A percentile compares a stretch with the other conserved stretches of the same genome.
Conservation (phyloP, 768 basidiomycete genomes). For the Agrocybe pediades region DNA sequence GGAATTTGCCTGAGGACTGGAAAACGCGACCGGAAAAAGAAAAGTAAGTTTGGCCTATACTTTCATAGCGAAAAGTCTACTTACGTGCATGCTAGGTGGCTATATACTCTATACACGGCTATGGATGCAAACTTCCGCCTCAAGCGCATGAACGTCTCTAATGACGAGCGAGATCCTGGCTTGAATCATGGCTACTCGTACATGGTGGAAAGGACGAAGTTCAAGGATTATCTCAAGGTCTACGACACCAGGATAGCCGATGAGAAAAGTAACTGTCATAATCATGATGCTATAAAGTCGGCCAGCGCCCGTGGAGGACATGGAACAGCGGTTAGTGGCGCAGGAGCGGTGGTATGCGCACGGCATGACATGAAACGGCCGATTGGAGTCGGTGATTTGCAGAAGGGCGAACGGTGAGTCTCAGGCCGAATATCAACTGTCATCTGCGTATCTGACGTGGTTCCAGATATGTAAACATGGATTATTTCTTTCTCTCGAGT, state of each 20-base stretch:
- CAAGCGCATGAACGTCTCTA: constrained; percentile 25
- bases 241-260: constrained; percentile 17
- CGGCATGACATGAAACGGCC: constrained; percentile 32
- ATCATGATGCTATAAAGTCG: constrained; percentile 23
- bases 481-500: constrained; percentile 31
- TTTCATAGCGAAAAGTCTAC: background rate
- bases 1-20: constrained; percentile 21
- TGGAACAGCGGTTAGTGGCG: constrained; percentile 26
- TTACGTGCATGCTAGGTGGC: constrained; percentile 22
- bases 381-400: constrained; percentile 29
- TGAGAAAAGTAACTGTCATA: constrained; percentile 22
- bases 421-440: background rate
- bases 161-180: constrained; percentile 24
- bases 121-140: constrained; percentile 35
- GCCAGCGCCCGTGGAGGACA: constrained; percentile 18
- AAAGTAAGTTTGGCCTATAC: constrained; percentile 8
- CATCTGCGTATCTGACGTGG: background rate
- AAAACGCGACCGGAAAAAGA: constrained; percentile 4
- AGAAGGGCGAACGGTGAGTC: constrained; percentile 32
- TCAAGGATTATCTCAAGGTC: constrained; percentile 14
- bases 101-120: constrained; percentile 27
- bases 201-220: constrained; percentile 23
- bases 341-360: constrained; percentile 28
- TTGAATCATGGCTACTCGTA: constrained; percentile 28
- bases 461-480: constrained; percentile 36